phyloP scores from a whole-genome alignment of 2,329 filamentous ascomycete species.

The Calonectria hongkongensis region DNA sequence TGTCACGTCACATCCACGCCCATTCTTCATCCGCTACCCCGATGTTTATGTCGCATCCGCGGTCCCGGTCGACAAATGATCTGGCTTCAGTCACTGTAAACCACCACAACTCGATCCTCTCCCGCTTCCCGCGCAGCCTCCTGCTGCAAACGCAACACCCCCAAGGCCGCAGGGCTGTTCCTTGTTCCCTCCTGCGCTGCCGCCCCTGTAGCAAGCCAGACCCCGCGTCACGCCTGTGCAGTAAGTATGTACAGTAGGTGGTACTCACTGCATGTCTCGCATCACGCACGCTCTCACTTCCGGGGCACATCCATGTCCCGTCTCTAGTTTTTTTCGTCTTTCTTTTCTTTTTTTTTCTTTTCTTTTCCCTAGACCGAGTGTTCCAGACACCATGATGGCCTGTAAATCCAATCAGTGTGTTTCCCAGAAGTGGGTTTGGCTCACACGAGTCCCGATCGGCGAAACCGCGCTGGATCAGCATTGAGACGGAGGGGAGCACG shows the following conservation, averaged over 20 bases:
- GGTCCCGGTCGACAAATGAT: conserved; percentile 30
- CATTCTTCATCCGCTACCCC: conserved; percentile 10
- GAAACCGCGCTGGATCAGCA: not conserved
- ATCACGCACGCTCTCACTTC: conserved; percentile 46
- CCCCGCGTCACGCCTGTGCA: conserved; percentile 34
- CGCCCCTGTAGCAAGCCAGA: conserved; percentile 11
- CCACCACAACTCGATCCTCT: conserved; percentile 9
- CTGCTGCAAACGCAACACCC: conserved; percentile 7
- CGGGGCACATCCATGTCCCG: conserved; percentile 47
- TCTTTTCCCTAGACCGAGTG: conserved; percentile 10
- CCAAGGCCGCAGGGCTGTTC: conserved; percentile 27
- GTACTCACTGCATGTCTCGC: conserved; percentile 49
- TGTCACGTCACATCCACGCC: conserved; percentile 31
- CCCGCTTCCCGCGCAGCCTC: not conserved
- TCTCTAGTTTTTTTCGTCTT: not conserved
- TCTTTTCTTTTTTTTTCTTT: conserved; percentile 5
- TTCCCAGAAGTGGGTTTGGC: not conserved
- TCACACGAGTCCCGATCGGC: conserved; percentile 6
- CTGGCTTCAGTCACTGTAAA: conserved; percentile 19
- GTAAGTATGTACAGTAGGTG: not conserved
- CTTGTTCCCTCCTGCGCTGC: conserved; percentile 22
- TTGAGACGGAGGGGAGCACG: not conserved
- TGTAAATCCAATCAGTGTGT: not conserved
- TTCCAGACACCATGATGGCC: conserved; percentile 20
- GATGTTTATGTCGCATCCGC: conserved; percentile 39